Conservation (phyloP, 75 land plant species). For the Ceratopteris richardii region DNA sequence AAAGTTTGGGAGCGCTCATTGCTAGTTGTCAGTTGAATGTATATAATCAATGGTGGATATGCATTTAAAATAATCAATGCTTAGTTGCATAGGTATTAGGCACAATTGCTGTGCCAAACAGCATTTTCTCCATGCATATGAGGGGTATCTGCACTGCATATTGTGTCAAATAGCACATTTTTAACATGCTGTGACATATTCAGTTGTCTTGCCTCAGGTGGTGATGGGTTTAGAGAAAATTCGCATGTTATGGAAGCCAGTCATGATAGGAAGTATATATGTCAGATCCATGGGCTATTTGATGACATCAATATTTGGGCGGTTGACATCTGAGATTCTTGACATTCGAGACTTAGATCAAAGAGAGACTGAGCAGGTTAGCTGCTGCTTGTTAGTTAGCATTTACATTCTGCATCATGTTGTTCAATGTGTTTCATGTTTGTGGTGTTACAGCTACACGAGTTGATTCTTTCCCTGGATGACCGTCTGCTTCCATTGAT, state of each 20-base stretch:
- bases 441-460: constrained; percentile 44
- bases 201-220: too few species aligned
- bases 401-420: background rate
- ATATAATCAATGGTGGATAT: too few species aligned
- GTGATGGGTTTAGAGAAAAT: constrained; percentile 67
- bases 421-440: background rate
- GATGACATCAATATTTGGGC: constrained; percentile 51
- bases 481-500: constrained; percentile 2
- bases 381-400: background rate
- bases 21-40: too few species aligned
- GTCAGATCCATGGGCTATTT: constrained; percentile 43
- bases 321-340: constrained; percentile 67
- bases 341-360: constrained; percentile 84
- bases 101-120: too few species aligned
- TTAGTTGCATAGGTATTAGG: too few species aligned
- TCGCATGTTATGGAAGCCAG: constrained; percentile 67
- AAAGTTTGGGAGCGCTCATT: too few species aligned
- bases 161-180: too few species aligned
- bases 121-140: too few species aligned
- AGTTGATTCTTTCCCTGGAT: constrained; percentile 21
- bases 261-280: constrained; percentile 42
- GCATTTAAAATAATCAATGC: too few species aligned
- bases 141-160: too few species aligned
- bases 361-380: constrained; percentile 86
- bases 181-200: too few species aligned